Evolutionary conservation across 2,329 filamentous ascomycete species (phyloP), one percentile per base, ranked within the genome.

Genomic region (Keithomyces neogunnii): DNA sequence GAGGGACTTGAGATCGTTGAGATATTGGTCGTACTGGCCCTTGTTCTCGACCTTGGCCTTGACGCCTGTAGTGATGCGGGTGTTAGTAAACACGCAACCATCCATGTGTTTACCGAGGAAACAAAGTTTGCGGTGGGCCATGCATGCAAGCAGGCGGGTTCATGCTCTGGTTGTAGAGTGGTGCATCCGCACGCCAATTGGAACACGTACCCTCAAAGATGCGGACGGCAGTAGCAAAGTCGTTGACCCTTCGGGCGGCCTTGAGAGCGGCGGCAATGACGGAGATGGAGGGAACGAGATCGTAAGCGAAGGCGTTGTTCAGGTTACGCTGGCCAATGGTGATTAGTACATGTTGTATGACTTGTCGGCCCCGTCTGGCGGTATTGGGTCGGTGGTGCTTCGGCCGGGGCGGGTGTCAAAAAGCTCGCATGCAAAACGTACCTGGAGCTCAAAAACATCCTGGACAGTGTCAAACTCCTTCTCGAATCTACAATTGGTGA

Each of bases 301-400:
- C 93, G 85, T 99, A 99, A 69, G 93, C 93, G 76, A 99, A 99
- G 70, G 90, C 92, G 78, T 99, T 99, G 86, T 99, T 99, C 68
- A 96, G 81, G 79, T 96, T 96, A 73, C 90, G 88, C 78, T 82
- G 56, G 52, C 55, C 49, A 55, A 55, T 46, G 54, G 55, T 50
- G 11, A 30, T 54, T 49, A 52, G 50, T 46, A 49, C 26, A 29
- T 31, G 39, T 53, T 49, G 55, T 50, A 51, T 58, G 56, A 52
- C 26, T 43, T 13, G 3, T 10, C 11, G 11, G 11, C 5, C 8
- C 36, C 11, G 36, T 5, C 11, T 13, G 38, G 19, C 19, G 19
- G 19, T 19, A 19, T 19, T 19, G 19, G 19, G 19, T 19, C 13
- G 38, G n/a, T 40, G 40, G 40, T 44, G 40, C 19, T 35, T 44